Evolutionary conservation across 441 rosid genomes (phyloP).

Genomic region (Populus hybrid): DNA sequence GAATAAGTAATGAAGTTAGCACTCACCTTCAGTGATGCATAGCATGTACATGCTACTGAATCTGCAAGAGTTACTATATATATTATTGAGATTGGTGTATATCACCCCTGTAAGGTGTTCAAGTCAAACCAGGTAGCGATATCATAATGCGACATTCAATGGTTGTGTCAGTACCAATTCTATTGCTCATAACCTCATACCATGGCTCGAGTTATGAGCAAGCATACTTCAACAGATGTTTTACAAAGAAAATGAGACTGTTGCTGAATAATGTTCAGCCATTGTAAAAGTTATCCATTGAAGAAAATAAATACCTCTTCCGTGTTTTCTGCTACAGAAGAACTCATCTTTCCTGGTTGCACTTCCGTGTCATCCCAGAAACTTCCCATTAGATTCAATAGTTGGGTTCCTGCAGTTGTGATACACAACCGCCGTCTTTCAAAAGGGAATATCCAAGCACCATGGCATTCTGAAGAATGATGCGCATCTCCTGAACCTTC

Average conservation of each 20-base stretch:
- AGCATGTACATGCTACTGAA: too few species aligned
- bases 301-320: constrained; percentile 40
- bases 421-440: constrained; percentile 43
- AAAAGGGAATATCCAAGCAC: constrained; percentile 73
- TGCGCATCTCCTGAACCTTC: constrained; percentile 27
- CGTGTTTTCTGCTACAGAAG: constrained; percentile 20
- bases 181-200: too few species aligned
- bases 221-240: background rate
- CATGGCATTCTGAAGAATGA: constrained; percentile 35
- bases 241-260: background rate
- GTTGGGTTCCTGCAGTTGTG: constrained; percentile 42
- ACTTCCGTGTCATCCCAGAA: constrained; percentile 15
- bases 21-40: background rate
- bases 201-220: background rate
- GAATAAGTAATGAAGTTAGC: background rate
- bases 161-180: background rate
- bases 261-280: background rate
- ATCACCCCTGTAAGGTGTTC: too few species aligned
- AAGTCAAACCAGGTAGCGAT: background rate
- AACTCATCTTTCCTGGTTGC: constrained; percentile 22
- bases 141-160: background rate
- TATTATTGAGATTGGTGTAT: too few species aligned
- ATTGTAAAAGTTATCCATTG: background rate
- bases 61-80: too few species aligned
- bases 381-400: constrained; percentile 34